Evolutionary conservation across 345 rosid species (phyloP).

Genomic region (Balakata baccata): DNA sequence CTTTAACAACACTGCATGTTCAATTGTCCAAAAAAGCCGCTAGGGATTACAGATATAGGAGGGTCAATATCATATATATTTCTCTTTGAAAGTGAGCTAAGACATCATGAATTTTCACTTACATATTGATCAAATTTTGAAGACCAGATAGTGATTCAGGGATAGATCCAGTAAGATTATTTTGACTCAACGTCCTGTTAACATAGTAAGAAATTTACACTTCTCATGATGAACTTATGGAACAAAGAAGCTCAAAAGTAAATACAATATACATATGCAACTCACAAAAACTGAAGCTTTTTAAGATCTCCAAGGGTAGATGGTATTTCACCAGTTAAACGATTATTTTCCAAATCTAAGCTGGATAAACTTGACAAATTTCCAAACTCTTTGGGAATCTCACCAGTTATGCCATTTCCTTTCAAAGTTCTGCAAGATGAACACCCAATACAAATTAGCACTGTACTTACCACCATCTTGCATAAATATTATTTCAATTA

Average conservation of each 20-base stretch:
- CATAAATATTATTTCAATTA: not conserved
- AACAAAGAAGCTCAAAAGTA: constrained; percentile 9
- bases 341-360: constrained; percentile 88
- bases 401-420: constrained; percentile 85
- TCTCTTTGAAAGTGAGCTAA: not conserved
- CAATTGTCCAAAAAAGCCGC: not conserved
- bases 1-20: too few species aligned
- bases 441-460: constrained; percentile 11
- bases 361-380: constrained; percentile 73
- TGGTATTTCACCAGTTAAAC: constrained; percentile 74
- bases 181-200: constrained; percentile 79
- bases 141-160: constrained; percentile 68
- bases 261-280: constrained; percentile 15
- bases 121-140: constrained; percentile 69
- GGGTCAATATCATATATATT: not conserved
- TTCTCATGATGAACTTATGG: not conserved
- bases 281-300: constrained; percentile 93
- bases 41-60: not conserved
- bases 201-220: constrained; percentile 15
- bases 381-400: constrained; percentile 82
- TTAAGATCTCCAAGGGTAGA: constrained; percentile 73
- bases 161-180: constrained; percentile 72
- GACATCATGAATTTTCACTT: constrained; percentile 30
- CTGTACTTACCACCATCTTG: not conserved
- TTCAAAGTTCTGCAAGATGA: constrained; percentile 63